phyloP scores from a whole-genome alignment of 495 filamentous ascomycete species.

The Neurospora discreta region DNA sequence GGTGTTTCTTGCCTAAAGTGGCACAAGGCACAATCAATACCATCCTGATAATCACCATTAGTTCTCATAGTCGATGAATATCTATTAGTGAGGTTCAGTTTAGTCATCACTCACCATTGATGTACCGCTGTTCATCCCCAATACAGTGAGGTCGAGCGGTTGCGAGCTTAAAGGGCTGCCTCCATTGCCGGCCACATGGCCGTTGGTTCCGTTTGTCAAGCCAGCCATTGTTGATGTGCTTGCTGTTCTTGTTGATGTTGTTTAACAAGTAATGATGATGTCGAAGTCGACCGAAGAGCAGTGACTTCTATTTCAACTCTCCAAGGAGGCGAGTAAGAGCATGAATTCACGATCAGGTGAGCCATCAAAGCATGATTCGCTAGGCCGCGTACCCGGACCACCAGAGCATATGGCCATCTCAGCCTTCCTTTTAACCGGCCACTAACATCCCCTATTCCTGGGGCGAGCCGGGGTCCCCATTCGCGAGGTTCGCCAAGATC shows the following conservation, averaged over 20 bases:
- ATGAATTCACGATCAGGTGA: neutral
- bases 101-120: slow-evolving; percentile 21
- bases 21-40: slow-evolving; percentile 42
- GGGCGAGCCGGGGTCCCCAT: neutral
- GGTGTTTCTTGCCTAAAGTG: slow-evolving; percentile 40
- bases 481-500: neutral
- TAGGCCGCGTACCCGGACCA: neutral
- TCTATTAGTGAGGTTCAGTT: neutral
- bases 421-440: neutral
- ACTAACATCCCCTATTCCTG: neutral
- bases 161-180: neutral
- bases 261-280: neutral
- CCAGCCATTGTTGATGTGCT: neutral
- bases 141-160: slow-evolving; percentile 33
- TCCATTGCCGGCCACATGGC: neutral
- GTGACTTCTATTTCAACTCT: neutral
- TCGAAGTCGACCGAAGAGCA: neutral
- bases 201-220: neutral
- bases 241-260: neutral
- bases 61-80: neutral
- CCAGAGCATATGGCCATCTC: neutral
- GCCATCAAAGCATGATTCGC: neutral
- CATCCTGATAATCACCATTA: slow-evolving; percentile 17
- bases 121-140: slow-evolving; percentile 41
- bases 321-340: neutral